Base-by-base conservation (phyloP, 148 eudicot genomes). In the Fagopyrum esculentum region DNA sequence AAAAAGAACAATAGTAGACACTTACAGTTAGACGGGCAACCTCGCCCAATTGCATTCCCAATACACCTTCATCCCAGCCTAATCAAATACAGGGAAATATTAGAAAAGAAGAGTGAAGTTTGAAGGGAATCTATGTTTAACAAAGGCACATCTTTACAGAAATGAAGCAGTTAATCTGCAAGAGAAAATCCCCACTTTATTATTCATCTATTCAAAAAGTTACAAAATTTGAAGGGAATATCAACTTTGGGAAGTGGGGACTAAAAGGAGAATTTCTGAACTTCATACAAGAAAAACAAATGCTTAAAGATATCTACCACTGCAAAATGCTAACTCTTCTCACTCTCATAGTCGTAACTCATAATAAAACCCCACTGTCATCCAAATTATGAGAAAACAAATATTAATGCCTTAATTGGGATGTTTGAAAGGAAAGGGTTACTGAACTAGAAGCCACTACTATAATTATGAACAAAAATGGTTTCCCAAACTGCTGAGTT, bases 21-120 rank as follows among this genome's bases (percentile, higher is more conserved):
- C 87, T 84, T 83, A 94, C 97, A 72, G 83, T 81, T 71, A 94
- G 78, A 13, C 88, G 87, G 76, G 98, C 97, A 83, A 87, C 87
- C 85, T 94, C 98, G 68, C 98, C 98, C 29, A 94, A 46, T 82
- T 94, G 97, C 98, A 94, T 94, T 77, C 96, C 96, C 81, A 91
- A 44, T 54, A 94, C 97, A 22, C 98, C 98, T 90, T 94, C 98
- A 85, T 94, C 98, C 97, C 98, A 94, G 74, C 98, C 98, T 94
- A 19, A 43, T 13, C 22, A 68, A 75, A 5, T 26, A 50, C 13
- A 17, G n/a, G n/a, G 52, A 68, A 63, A 0, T 45, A 73, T 17
- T 1, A 45, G 0, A 19, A 57, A 16, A 43, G 35, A 52, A 44
- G 48, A 40, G 1, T 12, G 8, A 26, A 19, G 40, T 35, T 35